phyloP scores from a whole-genome alignment of 257 asterid genomes.

The Gynochthodes officinalis region DNA sequence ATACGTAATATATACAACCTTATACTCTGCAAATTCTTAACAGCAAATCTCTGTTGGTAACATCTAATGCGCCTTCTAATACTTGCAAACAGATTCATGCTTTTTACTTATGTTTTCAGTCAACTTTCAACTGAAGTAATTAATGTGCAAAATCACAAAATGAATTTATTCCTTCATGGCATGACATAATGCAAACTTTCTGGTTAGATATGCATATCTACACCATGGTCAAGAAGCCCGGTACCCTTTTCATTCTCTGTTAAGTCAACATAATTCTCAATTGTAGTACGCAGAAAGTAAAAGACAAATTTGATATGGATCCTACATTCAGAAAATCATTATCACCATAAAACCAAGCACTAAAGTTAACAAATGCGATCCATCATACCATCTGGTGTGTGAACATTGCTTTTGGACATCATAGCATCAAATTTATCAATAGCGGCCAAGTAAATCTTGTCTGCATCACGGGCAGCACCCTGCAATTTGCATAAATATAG shows the following conservation, averaged over 20 bases:
- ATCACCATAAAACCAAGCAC: slow-evolving; percentile 4
- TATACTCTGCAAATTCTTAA: background rate
- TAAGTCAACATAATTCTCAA: background rate
- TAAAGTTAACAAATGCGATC: slow-evolving; percentile 9
- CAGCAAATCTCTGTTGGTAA: background rate
- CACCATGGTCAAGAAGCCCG: background rate
- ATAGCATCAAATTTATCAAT: slow-evolving; percentile 90
- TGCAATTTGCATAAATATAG: slow-evolving; percentile 28
- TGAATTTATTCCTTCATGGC: background rate
- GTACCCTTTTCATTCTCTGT: background rate
- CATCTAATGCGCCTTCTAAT: background rate
- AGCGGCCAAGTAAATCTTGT: slow-evolving; percentile 87
- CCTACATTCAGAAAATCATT: background rate
- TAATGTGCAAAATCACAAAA: background rate
- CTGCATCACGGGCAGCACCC: slow-evolving; percentile 84
- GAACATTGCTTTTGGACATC: slow-evolving; percentile 72
- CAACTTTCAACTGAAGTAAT: background rate
- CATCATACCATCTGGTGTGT: slow-evolving; percentile 77
- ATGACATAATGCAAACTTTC: background rate
- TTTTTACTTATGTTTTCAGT: background rate
- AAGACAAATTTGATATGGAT: background rate
- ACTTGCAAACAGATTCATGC: background rate
- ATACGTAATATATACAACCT: background rate
- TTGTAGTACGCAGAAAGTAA: background rate
- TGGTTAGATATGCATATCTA: background rate